Conservation (phyloP, 371 early-diverging fungal species). For the Choanephora cucurbitarum region DNA sequence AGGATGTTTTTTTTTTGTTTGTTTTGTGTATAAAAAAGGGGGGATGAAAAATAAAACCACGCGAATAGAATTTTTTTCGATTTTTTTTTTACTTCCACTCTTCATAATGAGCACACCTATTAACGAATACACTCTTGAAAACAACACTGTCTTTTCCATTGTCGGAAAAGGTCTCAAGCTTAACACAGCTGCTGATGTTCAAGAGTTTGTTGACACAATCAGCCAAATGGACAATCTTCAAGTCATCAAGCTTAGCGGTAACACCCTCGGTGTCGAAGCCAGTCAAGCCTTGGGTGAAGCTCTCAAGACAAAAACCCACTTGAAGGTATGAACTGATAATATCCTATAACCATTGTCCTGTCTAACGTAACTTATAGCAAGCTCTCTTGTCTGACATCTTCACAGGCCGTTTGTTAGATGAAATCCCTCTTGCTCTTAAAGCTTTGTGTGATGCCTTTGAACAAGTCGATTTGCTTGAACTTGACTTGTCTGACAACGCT, state of each 20-base stretch:
- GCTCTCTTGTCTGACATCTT: conserved; percentile 89
- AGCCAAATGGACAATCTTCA: conserved; percentile 64
- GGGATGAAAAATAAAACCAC: neutral
- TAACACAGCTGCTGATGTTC: conserved; percentile 81
- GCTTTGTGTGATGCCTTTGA: conserved; percentile 85
- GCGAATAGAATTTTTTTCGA: neutral
- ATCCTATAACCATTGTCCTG: neutral
- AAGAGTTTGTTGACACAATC: conserved; percentile 74
- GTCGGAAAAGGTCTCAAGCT: conserved; percentile 78
- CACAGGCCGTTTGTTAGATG: conserved; percentile 88
- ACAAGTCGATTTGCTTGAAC: conserved; percentile 71
- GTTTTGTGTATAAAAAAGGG: too few species aligned
- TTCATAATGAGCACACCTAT: conserved; percentile 39
- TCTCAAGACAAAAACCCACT: conserved; percentile 61
- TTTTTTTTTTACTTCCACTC: neutral
- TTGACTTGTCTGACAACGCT: conserved; percentile 96
- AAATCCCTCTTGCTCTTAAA: conserved; percentile 85
- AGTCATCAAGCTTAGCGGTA: conserved; percentile 84
- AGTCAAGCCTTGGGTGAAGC: conserved; percentile 78
- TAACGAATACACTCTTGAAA: conserved; percentile 42
- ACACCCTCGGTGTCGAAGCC: conserved; percentile 95
- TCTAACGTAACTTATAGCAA: conserved; percentile 18
- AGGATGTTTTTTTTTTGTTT: too few species aligned
- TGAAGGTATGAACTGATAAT: conserved; percentile 65
- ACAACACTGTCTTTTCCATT: conserved; percentile 61